Evolutionary conservation across 2,329 filamentous ascomycete species (phyloP).

Genomic region (Aspergillus quadricinctus): DNA sequence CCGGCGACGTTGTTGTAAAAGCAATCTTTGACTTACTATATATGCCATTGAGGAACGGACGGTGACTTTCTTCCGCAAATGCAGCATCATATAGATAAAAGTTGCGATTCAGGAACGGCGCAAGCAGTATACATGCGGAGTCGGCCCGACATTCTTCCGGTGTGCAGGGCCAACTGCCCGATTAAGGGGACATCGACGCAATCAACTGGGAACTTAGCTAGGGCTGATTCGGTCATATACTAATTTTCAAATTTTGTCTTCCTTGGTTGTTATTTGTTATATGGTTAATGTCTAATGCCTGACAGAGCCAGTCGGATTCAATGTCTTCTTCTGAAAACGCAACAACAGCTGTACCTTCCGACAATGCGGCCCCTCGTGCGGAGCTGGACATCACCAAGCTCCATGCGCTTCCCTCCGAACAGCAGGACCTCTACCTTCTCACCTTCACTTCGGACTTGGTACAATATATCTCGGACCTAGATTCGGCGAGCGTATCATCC

Average conservation of each 20-base stretch:
- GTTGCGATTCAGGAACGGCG: background rate
- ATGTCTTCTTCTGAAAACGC: constrained; percentile 39
- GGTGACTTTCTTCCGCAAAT: background rate
- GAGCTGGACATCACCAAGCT: constrained; percentile 90
- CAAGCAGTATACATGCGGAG: constrained; percentile 15
- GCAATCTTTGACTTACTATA: constrained; percentile 15
- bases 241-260: background rate
- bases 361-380: constrained; percentile 31
- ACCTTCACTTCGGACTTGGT: constrained; percentile 80
- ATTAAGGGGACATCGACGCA: constrained; percentile 9
- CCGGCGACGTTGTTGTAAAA: constrained; percentile 12
- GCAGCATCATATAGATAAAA: constrained; percentile 1
- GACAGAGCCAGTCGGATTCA: constrained; percentile 13
- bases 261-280: background rate
- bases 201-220: background rate
- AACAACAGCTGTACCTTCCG: constrained; percentile 30
- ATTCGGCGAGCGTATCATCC: constrained; percentile 73
- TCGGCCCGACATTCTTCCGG: constrained; percentile 30
- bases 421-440: constrained; percentile 91
- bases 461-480: constrained; percentile 68
- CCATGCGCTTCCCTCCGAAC: constrained; percentile 81
- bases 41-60: constrained; percentile 19
- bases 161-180: constrained; percentile 14
- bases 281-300: constrained; percentile 11
- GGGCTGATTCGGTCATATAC: background rate